Evolutionary conservation across 257 asterid species (phyloP), one percentile per base, ranked within the genome.

Genomic region (Lavandula angustifolia): DNA sequence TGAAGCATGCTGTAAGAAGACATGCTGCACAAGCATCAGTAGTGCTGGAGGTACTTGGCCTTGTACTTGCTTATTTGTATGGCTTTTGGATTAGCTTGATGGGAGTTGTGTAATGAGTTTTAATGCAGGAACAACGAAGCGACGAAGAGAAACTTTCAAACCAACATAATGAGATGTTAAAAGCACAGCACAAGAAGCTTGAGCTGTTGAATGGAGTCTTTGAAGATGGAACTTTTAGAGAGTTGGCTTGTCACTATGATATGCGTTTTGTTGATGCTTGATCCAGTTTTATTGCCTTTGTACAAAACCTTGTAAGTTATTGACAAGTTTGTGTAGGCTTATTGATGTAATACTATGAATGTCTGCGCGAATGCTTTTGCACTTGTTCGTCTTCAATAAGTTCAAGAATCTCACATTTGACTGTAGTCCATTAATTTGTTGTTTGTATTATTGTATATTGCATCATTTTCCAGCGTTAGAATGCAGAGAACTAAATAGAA

Each of bases 11-110:
- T 42, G 78, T 73, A 38, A 76, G 68, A 22, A 74, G 11, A 70
- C 97, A 89, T 43, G 75, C 78, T 66, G 87, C 81, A 2, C 96
- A 89, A 75, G 80, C 87, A 54, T 62, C 80, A 18, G n/a, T 62
- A 37, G n/a, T 87, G 78, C 84, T 74, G 31, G 52, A 81, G 79
- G 98, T 87, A 61, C 17, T 31, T 33, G 17, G 33, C 63, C 50
- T 4, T 5, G 31, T 9, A 65, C 22, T 69, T 2, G 16, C 44
- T n/a, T 54, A 29, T 44, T 11, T 38, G 53, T 48, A 4, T n/a
- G 32, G 18, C n/a, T 34, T 31, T 12, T 17, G 42, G 13, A n/a
- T 4, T 41, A 29, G n/a, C 1, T 42, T 31, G 46, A 2, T 57
- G 51, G 34, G 13, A 41, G 13, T 17, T 46, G 16, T 53, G 42